phyloP scores from a whole-genome alignment of 2,329 filamentous ascomycete genomes.

The Monilinia fructigena region DNA sequence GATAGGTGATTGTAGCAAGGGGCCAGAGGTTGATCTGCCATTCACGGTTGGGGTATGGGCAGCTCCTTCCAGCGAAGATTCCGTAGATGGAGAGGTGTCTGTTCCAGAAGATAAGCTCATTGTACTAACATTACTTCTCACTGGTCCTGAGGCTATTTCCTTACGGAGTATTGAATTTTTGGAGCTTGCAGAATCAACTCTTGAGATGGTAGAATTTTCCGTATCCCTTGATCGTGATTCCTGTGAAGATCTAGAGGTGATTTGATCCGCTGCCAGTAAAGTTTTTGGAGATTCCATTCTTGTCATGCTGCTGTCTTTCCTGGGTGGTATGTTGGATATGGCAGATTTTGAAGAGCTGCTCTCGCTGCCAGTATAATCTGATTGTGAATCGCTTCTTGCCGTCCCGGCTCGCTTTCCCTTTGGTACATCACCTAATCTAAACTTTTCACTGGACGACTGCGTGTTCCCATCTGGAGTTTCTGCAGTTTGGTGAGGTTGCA shows the following conservation, averaged over 20 bases:
- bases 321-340: conserved; percentile 30
- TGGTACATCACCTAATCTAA: conserved; percentile 79
- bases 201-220: conserved; percentile 44
- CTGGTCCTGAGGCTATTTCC: conserved; percentile 48
- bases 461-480: conserved; percentile 41
- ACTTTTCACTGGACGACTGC: conserved; percentile 53
- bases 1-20: conserved; percentile 32
- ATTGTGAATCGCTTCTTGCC: conserved; percentile 40
- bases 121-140: conserved; percentile 33
- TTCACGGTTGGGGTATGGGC: conserved; percentile 38
- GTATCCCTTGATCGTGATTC: conserved; percentile 59
- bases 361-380: conserved; percentile 38
- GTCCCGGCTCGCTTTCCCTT: conserved; percentile 56
- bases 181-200: conserved; percentile 57
- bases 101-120: conserved; percentile 35
- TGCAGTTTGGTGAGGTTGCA: conserved; percentile 33
- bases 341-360: conserved; percentile 41
- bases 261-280: conserved; percentile 41
- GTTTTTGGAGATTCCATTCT: conserved; percentile 35
- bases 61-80: conserved; percentile 38
- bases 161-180: conserved; percentile 57
- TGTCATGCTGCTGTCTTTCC: conserved; percentile 21
- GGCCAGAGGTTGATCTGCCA: conserved; percentile 39
- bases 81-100: conserved; percentile 39
- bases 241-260: conserved; percentile 55